These are phyloP conservation scores for Fusarium clavum DNA, from an alignment of 2,329 filamentous ascomycete species.

Conservation along the genomic window DNA sequence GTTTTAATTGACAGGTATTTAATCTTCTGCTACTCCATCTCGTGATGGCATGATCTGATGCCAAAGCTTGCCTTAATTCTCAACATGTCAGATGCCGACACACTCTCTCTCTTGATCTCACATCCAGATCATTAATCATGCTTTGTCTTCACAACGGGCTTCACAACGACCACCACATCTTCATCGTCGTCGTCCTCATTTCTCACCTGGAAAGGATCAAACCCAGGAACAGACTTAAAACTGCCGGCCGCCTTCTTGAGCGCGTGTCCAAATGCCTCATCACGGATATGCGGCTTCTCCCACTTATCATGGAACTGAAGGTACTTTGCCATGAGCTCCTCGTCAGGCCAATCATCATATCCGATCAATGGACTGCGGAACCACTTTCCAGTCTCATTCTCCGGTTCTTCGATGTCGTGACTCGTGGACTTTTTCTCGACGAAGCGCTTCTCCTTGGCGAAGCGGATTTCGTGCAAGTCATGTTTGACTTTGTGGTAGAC, in stretches of 20 bases:
- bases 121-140: neutral
- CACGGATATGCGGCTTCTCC: neutral
- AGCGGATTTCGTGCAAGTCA: neutral
- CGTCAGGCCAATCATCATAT: neutral
- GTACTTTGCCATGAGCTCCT: neutral
- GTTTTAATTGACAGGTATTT: accelerated
- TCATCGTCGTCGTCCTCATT: neutral
- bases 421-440: neutral
- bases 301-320: neutral
- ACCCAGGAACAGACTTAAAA: neutral
- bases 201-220: neutral
- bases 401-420: neutral
- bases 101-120: neutral
- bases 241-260: constrained; percentile 1
- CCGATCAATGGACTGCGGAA: neutral
- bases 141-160: neutral
- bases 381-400: neutral
- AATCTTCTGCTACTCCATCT: neutral
- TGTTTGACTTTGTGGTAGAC: neutral
- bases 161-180: neutral
- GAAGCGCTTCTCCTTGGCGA: constrained; percentile 2
- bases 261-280: neutral
- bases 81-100: neutral
- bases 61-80: too few species aligned
- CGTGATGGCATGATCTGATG: neutral